phyloP scores from a whole-genome alignment of 768 basidiomycete genomes.

The Austroboletus eburneus region DNA sequence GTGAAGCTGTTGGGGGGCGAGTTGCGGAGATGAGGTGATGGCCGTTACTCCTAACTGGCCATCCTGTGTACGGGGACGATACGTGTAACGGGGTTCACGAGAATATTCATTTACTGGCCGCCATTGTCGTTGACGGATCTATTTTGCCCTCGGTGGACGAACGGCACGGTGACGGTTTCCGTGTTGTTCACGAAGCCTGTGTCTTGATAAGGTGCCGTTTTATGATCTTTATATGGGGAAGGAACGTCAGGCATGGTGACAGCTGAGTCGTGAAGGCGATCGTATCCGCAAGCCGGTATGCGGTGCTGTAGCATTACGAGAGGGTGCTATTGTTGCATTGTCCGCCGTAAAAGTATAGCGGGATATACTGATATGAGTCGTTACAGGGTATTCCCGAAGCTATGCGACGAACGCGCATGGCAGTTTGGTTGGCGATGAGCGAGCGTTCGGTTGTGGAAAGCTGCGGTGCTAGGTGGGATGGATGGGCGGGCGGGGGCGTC shows the following conservation, averaged over 20 bases:
- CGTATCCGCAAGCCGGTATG: conserved; percentile 12
- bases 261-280: conserved; percentile 1
- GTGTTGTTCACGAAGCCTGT: not conserved
- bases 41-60: conserved; percentile 21
- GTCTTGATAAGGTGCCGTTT: not conserved
- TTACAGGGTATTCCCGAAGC: conserved; percentile 36
- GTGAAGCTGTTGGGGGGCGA: conserved; percentile 14
- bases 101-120: conserved; percentile 4
- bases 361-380: no score
- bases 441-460: conserved; percentile 53
- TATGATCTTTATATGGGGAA: not conserved
- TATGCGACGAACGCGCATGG: conserved; percentile 40
- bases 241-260: conserved; percentile 1
- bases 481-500: not conserved
- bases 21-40: conserved; percentile 27
- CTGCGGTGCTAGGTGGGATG: conserved; percentile 43
- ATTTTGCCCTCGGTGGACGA: not conserved
- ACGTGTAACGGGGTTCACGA: conserved; percentile 11
- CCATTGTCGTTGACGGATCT: conserved; percentile 5
- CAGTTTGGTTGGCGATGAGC: conserved; percentile 43
- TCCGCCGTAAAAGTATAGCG: no score
- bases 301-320: conserved; percentile 6
- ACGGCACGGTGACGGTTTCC: conserved; percentile 1
- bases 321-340: conserved; percentile 21
- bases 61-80: conserved; percentile 14